These are phyloP conservation scores for Boletus smithii DNA, from an alignment of 1,284 basidiomycete species.

Conservation along the genomic window DNA sequence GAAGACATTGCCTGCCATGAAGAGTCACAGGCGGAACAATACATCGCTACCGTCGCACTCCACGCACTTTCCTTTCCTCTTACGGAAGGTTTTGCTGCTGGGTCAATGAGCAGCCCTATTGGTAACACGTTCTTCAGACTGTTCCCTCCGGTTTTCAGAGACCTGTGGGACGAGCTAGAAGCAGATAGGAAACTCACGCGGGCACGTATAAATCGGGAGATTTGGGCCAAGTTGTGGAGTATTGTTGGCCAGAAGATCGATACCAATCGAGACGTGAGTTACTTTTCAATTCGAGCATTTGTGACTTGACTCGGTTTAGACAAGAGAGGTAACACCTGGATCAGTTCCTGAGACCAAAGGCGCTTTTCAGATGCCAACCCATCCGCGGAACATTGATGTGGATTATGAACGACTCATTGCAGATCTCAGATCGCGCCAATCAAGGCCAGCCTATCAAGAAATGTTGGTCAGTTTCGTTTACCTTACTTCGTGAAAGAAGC, in stretches of 20 bases:
- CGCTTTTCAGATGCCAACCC: conserved; percentile 11
- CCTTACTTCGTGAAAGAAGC: neutral
- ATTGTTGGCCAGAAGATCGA: conserved; percentile 60
- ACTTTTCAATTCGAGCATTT: neutral
- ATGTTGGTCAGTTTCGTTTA: conserved; percentile 68
- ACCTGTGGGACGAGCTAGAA: conserved; percentile 94
- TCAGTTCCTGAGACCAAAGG: conserved; percentile 22
- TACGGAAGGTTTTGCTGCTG: conserved; percentile 59
- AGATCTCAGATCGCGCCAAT: conserved; percentile 59
- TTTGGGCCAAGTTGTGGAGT: conserved; percentile 68
- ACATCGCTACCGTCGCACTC: conserved; percentile 83
- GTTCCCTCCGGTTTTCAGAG: conserved; percentile 81
- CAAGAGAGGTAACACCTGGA: conserved; percentile 32
- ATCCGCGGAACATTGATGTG: conserved; percentile 26
- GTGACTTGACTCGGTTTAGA: conserved; percentile 24
- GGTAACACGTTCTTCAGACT: conserved; percentile 63
- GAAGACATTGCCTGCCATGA: conserved; percentile 81
- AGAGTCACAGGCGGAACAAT: conserved; percentile 84
- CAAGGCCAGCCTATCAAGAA: conserved; percentile 70
- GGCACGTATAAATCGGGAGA: conserved; percentile 61
- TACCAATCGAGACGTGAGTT: conserved; percentile 41
- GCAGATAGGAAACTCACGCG: conserved; percentile 56
- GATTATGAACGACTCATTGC: conserved; percentile 52
- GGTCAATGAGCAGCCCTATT: conserved; percentile 40
- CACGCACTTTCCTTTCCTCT: conserved; percentile 67